Evolutionary conservation across 1,139 yeast species (phyloP), one percentile per base, ranked within the genome.

Genomic region (Geotrichum siamense): DNA sequence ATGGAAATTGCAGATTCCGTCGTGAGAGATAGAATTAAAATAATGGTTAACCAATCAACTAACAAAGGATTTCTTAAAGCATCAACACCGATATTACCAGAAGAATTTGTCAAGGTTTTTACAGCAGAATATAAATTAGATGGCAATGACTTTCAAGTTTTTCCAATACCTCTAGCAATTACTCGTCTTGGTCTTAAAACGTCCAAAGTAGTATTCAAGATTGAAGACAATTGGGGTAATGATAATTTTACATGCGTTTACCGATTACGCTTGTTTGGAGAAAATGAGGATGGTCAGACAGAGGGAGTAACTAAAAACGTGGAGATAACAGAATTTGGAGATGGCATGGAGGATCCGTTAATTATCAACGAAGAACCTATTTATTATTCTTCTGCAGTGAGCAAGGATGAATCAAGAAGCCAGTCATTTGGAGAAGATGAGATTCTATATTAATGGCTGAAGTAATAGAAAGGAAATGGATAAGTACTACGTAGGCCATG

Each of bases 161-260:
- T 58, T 44, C 50, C 55, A 8, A 47, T 63, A 2, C 59, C 64
- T 2, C 38, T 44, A n/a, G 49, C 50, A 2, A 39, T 58, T 2
- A 45, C 37, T 19, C 39, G 49, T 5, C 44, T 49, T 5, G 44
- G 42, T 1, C 33, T 56, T 19, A 44, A 48, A 20, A 54, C 58
- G 3, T 35, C 48, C 15, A 50, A 51, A 29, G 55, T 61, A 12
- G 49, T 50, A 17, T 58, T 54, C 33, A 45, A 47, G 26, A 52
- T 61, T 39, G 60, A 55, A 13, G 56, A 53, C 38, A 64, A 64
- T 42, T 63, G 67, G 65, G 69, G 68, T 2, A 53, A 55, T 42
- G 50, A 50, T 3, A 54, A 52, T 20, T 58, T 50, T 44, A 64
- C 67, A 4, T 63, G 69, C 44, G 41, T 64, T 3, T 64, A 64